These are phyloP conservation scores for Aegilops longissima DNA, from an alignment of 176 grass and related monocot species.

Conservation along the genomic window DNA sequence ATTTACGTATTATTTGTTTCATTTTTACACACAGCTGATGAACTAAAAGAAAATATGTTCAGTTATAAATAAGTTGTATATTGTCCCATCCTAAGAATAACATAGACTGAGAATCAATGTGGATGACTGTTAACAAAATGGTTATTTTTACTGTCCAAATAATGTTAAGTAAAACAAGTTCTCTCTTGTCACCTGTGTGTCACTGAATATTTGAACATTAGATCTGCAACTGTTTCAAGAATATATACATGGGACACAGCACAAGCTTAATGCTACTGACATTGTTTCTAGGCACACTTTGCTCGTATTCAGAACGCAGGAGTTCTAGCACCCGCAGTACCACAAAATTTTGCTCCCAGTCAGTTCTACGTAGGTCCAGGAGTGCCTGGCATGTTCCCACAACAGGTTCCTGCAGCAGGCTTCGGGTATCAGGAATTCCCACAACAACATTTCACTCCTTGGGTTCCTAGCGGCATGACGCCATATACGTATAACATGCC, in stretches of 20 bases:
- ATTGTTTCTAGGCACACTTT: slow-evolving; percentile 36
- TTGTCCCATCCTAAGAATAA: not conserved
- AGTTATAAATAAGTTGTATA: no score
- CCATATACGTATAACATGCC: slow-evolving; percentile 28
- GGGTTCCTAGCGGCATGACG: slow-evolving; percentile 1
- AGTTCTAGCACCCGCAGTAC: not conserved
- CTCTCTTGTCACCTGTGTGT: no score
- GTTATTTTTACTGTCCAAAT: not conserved
- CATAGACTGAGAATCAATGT: not conserved
- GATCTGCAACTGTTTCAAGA: not conserved
- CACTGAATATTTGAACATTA: no score
- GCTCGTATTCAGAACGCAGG: slow-evolving; percentile 4
- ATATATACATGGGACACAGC: not conserved
- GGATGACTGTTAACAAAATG: not conserved
- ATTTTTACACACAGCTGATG: not conserved
- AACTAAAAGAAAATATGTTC: no score
- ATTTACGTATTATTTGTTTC: not conserved
- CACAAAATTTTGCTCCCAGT: not conserved
- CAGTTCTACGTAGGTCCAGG: slow-evolving; percentile 35
- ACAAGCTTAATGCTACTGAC: not conserved
- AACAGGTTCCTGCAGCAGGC: not conserved
- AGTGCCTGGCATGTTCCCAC: not conserved
- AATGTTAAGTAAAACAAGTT: not conserved
- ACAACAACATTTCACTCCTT: not conserved
- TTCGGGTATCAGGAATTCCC: slow-evolving; percentile 32